Percentiles rank a stretch among this genome's conserved stretches.
These are phyloP conservation scores for Penicillium sp. DNA, from an alignment of 2,329 filamentous ascomycete genomes.

Conservation along the genomic window DNA sequence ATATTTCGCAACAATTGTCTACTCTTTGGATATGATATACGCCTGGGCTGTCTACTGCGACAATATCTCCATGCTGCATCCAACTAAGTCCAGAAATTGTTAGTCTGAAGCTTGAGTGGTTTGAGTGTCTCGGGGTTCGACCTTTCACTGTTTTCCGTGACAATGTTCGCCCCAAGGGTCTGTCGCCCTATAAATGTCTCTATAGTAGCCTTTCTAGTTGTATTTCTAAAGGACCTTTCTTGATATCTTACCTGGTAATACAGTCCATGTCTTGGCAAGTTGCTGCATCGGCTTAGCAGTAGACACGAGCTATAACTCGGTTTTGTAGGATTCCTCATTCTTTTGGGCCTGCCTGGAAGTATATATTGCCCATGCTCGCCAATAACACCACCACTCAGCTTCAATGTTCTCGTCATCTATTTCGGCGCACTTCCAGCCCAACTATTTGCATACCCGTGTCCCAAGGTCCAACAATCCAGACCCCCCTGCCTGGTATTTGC, in stretches of 20 bases:
- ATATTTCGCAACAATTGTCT: background rate
- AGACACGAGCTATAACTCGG: slow-evolving; percentile 4
- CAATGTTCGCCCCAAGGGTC: background rate
- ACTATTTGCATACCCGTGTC: slow-evolving; percentile 43
- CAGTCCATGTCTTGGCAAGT: background rate
- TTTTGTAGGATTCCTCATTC: slow-evolving; percentile 1
- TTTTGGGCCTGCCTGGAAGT: slow-evolving; percentile 36
- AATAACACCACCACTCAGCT: slow-evolving; percentile 30
- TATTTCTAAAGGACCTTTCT: background rate
- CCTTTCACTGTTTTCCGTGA: background rate
- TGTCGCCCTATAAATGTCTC: background rate
- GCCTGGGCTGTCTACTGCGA: background rate
- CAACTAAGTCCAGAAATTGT: too few species aligned
- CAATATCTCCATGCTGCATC: background rate
- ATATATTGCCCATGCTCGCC: background rate
- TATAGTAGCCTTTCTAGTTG: slow-evolving; percentile 11
- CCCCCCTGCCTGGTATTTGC: slow-evolving; percentile 43
- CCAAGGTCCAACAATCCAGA: slow-evolving; percentile 47
- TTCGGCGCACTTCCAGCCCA: slow-evolving; percentile 35
- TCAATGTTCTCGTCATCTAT: slow-evolving; percentile 48
- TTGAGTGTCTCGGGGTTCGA: background rate
- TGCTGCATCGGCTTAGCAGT: slow-evolving; percentile 19
- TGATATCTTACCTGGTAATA: background rate
- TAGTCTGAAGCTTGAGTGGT: background rate
- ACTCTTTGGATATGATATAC: background rate